These are phyloP conservation scores for Anthracocystis walkeri DNA, from an alignment of 1,284 basidiomycete species.

Conservation along the genomic window DNA sequence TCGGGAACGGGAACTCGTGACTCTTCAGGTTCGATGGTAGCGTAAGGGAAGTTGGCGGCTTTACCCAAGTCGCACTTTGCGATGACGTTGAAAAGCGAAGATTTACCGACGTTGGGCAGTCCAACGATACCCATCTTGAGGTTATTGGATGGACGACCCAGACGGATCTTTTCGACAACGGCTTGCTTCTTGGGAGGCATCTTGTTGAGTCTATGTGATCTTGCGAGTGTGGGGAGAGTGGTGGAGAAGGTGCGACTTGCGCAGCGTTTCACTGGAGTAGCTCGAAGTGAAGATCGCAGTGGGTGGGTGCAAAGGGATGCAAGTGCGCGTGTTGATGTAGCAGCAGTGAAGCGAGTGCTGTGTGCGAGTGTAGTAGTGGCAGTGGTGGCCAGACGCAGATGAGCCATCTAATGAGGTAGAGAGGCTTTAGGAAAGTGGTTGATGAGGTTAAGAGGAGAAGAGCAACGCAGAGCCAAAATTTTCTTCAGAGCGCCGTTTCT, in stretches of 20 bases:
- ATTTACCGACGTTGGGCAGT: slow-evolving; percentile 69
- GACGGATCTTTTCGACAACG: slow-evolving; percentile 60
- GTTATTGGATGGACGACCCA: slow-evolving; percentile 68
- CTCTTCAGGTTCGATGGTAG: slow-evolving; percentile 78
- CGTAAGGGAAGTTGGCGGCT: slow-evolving; percentile 98
- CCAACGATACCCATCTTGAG: slow-evolving; percentile 70
- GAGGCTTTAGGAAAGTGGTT: not conserved
- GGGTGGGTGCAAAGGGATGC: slow-evolving; percentile 1
- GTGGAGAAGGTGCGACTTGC: slow-evolving; percentile 26
- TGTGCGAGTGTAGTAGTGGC: slow-evolving; percentile 17
- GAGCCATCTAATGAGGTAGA: slow-evolving; percentile 36
- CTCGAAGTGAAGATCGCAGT: not conserved
- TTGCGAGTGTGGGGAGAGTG: slow-evolving; percentile 28
- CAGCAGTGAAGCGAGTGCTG: slow-evolving; percentile 5
- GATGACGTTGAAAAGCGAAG: slow-evolving; percentile 79
- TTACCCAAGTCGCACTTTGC: slow-evolving; percentile 91
- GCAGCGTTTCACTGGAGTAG: slow-evolving; percentile 6
- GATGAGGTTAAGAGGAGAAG: slow-evolving; percentile 2
- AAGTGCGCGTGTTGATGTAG: not conserved
- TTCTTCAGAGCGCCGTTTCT: slow-evolving; percentile 4
- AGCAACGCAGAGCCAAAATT: slow-evolving; percentile 5
- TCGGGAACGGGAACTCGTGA: slow-evolving; percentile 98
- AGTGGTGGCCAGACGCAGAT: slow-evolving; percentile 36
- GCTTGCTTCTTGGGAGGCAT: slow-evolving; percentile 65
- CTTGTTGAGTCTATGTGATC: slow-evolving; percentile 43